A percentile compares a stretch with the other conserved stretches of the same genome.
phyloP scores from a whole-genome alignment of 352 stramenopile genomes.

The Globisporangium recalcitrans region DNA sequence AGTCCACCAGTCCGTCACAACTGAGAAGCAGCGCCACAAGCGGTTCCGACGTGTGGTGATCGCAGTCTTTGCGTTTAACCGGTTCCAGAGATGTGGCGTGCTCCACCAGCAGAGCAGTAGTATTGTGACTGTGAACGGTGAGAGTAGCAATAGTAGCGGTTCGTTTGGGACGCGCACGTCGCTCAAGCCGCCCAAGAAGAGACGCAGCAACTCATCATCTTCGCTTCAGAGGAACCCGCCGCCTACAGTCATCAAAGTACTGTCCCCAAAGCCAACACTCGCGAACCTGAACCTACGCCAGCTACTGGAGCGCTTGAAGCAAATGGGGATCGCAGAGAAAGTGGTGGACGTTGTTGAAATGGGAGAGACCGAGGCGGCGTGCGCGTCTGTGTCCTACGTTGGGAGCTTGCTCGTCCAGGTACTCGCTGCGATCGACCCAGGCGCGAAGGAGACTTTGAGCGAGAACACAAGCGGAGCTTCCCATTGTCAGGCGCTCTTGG shows the following conservation, averaged over 20 bases:
- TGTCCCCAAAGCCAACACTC: slow-evolving; percentile 25
- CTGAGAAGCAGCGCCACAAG: slow-evolving; percentile 7
- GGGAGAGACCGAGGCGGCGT: not conserved
- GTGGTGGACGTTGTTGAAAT: slow-evolving; percentile 26
- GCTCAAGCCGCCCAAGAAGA: slow-evolving; percentile 29
- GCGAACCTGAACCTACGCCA: slow-evolving; percentile 25
- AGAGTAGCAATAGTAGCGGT: not conserved
- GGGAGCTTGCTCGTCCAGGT: slow-evolving; percentile 39
- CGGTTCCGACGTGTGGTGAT: slow-evolving; percentile 51
- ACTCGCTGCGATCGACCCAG: slow-evolving; percentile 37
- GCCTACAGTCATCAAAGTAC: slow-evolving; percentile 46
- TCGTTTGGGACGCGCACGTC: slow-evolving; percentile 37
- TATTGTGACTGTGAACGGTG: not conserved
- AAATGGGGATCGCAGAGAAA: slow-evolving; percentile 28
- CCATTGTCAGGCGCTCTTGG: slow-evolving; percentile 49
- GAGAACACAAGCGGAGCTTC: slow-evolving; percentile 41
- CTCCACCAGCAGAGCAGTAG: slow-evolving; percentile 8
- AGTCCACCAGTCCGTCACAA: slow-evolving; percentile 7
- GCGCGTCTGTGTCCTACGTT: slow-evolving; percentile 17
- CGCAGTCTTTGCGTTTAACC: slow-evolving; percentile 66
- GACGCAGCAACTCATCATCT: slow-evolving; percentile 9
- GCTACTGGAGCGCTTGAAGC: slow-evolving; percentile 33
- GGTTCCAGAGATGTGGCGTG: slow-evolving; percentile 32
- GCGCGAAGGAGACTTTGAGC: slow-evolving; percentile 29
- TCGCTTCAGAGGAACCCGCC: slow-evolving; percentile 15